Conservation (phyloP, 768 basidiomycete genomes). For the Candolleomyces aberdarensis region DNA sequence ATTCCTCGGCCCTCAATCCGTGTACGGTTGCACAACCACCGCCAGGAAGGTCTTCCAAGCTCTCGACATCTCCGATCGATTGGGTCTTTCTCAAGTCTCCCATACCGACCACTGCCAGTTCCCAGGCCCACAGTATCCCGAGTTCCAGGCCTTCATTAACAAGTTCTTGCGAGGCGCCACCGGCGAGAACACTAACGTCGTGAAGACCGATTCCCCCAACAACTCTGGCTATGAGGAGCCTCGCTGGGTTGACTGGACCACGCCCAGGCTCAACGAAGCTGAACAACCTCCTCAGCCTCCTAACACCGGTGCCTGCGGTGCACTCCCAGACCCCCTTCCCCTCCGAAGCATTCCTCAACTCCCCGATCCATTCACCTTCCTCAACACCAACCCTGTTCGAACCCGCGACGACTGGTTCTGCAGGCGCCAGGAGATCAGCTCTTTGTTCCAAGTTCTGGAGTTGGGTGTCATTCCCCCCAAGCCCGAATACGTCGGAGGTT, state of each 20-base stretch:
- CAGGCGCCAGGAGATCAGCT: constrained; percentile 43
- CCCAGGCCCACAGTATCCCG: constrained; percentile 39
- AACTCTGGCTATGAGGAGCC: constrained; percentile 32
- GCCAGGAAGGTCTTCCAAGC: constrained; percentile 46
- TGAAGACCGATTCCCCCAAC: constrained; percentile 37
- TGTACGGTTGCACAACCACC: constrained; percentile 46
- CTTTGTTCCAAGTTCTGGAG: constrained; percentile 50
- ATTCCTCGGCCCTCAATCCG: constrained; percentile 48
- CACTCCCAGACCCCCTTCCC: constrained; percentile 24
- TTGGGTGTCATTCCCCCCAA: constrained; percentile 34
- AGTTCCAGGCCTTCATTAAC: constrained; percentile 49
- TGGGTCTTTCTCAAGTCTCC: constrained; percentile 50
- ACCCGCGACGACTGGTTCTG: constrained; percentile 48
- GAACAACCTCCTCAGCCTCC: constrained; percentile 9
- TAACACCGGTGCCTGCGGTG: constrained; percentile 20
- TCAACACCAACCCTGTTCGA: constrained; percentile 28
- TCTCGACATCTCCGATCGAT: constrained; percentile 37
- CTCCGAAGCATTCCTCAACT: constrained; percentile 38
- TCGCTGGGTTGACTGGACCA: constrained; percentile 46
- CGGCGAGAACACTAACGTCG: constrained; percentile 40
- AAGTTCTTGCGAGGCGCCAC: constrained; percentile 45
- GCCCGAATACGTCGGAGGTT: constrained; percentile 40
- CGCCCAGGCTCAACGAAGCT: constrained; percentile 24
- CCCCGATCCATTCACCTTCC: constrained; percentile 53
- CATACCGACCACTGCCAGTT: constrained; percentile 44